These are phyloP conservation scores for Cucurbita moschata DNA, from an alignment of 306 rosid genomes.

Conservation along the genomic window DNA sequence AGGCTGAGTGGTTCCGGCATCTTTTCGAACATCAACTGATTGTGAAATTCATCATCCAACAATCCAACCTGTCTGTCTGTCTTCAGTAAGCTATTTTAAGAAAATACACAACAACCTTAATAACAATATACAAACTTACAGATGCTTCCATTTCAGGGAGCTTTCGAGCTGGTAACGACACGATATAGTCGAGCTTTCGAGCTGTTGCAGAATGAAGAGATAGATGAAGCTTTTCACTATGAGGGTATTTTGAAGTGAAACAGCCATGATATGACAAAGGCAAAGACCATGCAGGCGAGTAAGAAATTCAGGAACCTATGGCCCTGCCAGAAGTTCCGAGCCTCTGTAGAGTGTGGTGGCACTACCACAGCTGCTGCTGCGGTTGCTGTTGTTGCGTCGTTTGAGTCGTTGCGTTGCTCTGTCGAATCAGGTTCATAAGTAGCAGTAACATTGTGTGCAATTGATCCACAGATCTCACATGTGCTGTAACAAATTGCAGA, in stretches of 20 bases:
- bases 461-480: constrained; percentile 82
- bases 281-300: constrained; percentile 84
- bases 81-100: neutral
- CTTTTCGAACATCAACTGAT: neutral
- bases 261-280: constrained; percentile 88
- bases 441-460: constrained; percentile 56
- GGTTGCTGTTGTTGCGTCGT: constrained; percentile 22
- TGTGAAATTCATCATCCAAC: too few species aligned
- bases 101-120: neutral
- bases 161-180: constrained; percentile 1
- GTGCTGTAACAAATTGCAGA: constrained; percentile 32
- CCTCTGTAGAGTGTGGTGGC: constrained; percentile 25
- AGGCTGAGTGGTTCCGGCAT: neutral
- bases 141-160: neutral
- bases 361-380: constrained; percentile 20
- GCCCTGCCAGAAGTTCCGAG: constrained; percentile 71
- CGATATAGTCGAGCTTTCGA: neutral
- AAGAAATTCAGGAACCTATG: constrained; percentile 70
- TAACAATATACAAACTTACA: neutral
- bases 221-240: neutral
- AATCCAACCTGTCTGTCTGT: neutral
- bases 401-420: constrained; percentile 50
- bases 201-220: neutral
- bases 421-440: constrained; percentile 41
- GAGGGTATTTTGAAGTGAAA: constrained; percentile 89